phyloP scores from a whole-genome alignment of 176 grass and related monocot genomes.

The Oryza officinalis region DNA sequence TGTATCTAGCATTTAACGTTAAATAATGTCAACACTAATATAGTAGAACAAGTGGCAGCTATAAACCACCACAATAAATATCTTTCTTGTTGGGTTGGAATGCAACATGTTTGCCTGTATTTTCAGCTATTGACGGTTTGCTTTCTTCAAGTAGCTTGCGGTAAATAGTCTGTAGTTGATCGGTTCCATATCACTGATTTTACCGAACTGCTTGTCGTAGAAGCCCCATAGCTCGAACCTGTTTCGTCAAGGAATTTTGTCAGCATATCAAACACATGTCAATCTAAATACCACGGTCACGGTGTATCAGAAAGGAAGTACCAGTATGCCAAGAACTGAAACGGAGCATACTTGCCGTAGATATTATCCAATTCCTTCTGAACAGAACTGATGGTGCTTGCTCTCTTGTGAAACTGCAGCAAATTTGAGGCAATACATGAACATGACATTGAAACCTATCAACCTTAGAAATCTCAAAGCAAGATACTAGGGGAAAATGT shows the following conservation, averaged over 20 bases:
- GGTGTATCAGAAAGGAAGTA: slow-evolving; percentile 34
- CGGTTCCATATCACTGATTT: slow-evolving; percentile 60
- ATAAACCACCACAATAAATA: not conserved
- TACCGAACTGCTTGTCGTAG: slow-evolving; percentile 70
- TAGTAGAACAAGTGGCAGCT: not conserved
- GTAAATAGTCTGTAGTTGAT: slow-evolving; percentile 64
- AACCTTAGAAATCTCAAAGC: slow-evolving; percentile 3
- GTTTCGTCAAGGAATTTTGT: slow-evolving; percentile 1
- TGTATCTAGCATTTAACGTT: not conserved
- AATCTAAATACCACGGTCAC: not conserved
- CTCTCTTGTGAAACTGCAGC: slow-evolving; percentile 63
- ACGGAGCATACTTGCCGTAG: slow-evolving; percentile 68
- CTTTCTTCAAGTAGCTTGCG: slow-evolving; percentile 62
- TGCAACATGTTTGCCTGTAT: not conserved
- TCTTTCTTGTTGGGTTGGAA: not conserved
- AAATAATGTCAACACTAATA: not conserved
- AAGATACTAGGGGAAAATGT: not conserved
- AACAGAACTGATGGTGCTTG: slow-evolving; percentile 41
- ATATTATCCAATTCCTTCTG: slow-evolving; percentile 54
- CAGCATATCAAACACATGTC: not conserved
- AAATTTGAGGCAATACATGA: slow-evolving; percentile 11
- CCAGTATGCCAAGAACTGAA: slow-evolving; percentile 92
- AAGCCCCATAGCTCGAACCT: slow-evolving; percentile 81
- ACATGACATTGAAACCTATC: not conserved
- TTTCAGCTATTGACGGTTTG: slow-evolving; percentile 2